These are phyloP conservation scores for Ogataea degrootiae DNA, from an alignment of 805 yeast genomes.

Conservation along the genomic window DNA sequence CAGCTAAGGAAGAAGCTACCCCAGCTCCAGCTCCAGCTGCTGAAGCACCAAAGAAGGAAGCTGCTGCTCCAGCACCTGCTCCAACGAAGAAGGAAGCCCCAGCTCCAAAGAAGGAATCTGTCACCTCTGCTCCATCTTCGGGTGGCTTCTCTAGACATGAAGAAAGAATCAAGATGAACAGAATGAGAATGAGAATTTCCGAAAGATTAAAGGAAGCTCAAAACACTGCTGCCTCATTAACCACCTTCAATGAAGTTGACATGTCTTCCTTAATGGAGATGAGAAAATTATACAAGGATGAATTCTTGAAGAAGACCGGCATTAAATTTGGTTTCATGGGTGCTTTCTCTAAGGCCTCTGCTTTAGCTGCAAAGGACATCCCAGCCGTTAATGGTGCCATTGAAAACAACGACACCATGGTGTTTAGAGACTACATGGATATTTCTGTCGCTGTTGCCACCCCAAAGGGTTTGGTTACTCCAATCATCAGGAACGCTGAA, in stretches of 20 bases:
- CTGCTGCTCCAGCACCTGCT: background rate
- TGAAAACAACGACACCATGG: constrained; percentile 86
- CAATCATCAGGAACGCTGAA: constrained; percentile 96
- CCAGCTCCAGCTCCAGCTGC: constrained; percentile 12
- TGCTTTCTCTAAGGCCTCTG: constrained; percentile 89
- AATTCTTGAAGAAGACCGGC: constrained; percentile 88
- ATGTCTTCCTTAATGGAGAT: constrained; percentile 88
- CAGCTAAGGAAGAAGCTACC: constrained; percentile 12
- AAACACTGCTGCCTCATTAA: constrained; percentile 96
- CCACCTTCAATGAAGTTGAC: constrained; percentile 97
- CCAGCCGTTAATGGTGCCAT: constrained; percentile 96
- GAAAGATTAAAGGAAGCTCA: constrained; percentile 99
- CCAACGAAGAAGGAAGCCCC: constrained; percentile 13
- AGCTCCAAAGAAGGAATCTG: constrained; percentile 23
- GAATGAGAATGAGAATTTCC: constrained; percentile 98
- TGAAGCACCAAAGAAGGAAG: constrained; percentile 14
- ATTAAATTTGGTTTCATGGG: constrained; percentile 98
- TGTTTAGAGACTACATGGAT: constrained; percentile 94
- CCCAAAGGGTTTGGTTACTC: constrained; percentile 98
- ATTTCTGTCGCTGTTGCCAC: constrained; percentile 97
- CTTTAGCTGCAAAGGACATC: constrained; percentile 88
- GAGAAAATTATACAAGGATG: constrained; percentile 97
- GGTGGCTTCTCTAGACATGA: constrained; percentile 74
- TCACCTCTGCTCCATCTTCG: constrained; percentile 33
- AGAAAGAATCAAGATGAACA: constrained; percentile 94